Base-by-base conservation (phyloP, 2,329 filamentous ascomycete genomes). In the Penicillium oxalicum region DNA sequence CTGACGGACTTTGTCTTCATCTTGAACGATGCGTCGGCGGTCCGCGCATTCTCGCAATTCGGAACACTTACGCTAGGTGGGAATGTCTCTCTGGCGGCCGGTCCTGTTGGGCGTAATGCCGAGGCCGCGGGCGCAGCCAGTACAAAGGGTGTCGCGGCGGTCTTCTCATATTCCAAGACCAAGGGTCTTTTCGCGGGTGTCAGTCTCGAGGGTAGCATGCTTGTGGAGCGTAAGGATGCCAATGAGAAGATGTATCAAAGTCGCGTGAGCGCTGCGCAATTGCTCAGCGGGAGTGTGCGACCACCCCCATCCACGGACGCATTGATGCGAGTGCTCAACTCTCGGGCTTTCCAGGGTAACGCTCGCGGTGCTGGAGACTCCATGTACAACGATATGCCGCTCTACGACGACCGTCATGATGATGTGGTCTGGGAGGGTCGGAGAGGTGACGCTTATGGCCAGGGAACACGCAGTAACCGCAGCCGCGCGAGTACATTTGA, bases 91-190 rank as follows among this genome's bases (percentile, higher is more conserved):
- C 86, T 98, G 60, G 93, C 93, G 13, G 93, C 93, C 5, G 93
- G 93, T 1, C 93, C 93, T 0, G 81, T 98, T 26, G 93, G 93
- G 47, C 82, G 93, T 61, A 97, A 96, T 70, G 93, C 91, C 40
- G 93, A 98, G 71, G 93, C 93, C 9, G 91, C 93, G 33, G 93
- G 93, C 55, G 91, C 91, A 11, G 93, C 93, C 6, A 95, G 88
- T 59, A 77, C 95, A 55, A 91, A 84, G 74, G 84, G 89, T 54
- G 86, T 97, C 7, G 87, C 91, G 0, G 93, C 88, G 45, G 85
- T 98, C 43, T 98, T 98, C 76, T 88, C 88, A 62, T 98, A 98
- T 77, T 93, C 87, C 68, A 97, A 96, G 74, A 98, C 93, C 9
- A 97, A 96, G 75, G 93, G 93, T 18, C 75, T 98, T 29, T 98